Percentiles rank a stretch among this genome's conserved stretches.
phyloP scores from a whole-genome alignment of 2,329 filamentous ascomycete genomes.

The Paracoccidioides brasiliensis region DNA sequence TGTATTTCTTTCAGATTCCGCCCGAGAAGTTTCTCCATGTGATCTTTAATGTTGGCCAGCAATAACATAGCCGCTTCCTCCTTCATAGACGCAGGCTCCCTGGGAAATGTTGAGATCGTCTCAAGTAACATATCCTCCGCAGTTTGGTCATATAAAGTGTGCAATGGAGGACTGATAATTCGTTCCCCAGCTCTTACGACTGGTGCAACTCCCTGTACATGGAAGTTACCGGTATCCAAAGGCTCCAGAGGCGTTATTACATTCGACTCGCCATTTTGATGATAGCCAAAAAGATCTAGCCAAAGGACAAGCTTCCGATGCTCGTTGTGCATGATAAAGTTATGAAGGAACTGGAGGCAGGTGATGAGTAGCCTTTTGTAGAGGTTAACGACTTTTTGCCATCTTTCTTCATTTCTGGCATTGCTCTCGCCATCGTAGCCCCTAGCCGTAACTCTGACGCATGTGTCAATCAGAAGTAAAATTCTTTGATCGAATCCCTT shows the following conservation, averaged over 20 bases:
- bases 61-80: constrained; percentile 36
- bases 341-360: constrained; percentile 53
- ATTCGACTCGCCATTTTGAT: constrained; percentile 34
- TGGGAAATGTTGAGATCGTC: constrained; percentile 32
- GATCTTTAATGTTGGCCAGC: constrained; percentile 36
- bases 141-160: constrained; percentile 31
- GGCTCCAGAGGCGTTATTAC: constrained; percentile 33
- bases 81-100: constrained; percentile 32
- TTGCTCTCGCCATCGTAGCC: constrained; percentile 53
- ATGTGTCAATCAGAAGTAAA: constrained; percentile 49
- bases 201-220: constrained; percentile 28
- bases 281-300: constrained; percentile 51
- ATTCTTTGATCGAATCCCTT: constrained; percentile 49
- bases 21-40: constrained; percentile 35
- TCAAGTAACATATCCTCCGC: constrained; percentile 32
- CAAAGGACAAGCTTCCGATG: constrained; percentile 52
- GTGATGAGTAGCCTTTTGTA: constrained; percentile 55
- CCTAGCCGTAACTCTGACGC: constrained; percentile 49
- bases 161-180: constrained; percentile 29
- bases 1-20: constrained; percentile 32
- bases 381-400: constrained; percentile 52
- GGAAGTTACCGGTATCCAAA: constrained; percentile 24
- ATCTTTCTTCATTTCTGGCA: constrained; percentile 49
- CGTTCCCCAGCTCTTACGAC: constrained; percentile 32
- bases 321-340: constrained; percentile 53